These are phyloP conservation scores for Cardamine resedifolia DNA, from an alignment of 345 rosid species.

Conservation along the genomic window DNA sequence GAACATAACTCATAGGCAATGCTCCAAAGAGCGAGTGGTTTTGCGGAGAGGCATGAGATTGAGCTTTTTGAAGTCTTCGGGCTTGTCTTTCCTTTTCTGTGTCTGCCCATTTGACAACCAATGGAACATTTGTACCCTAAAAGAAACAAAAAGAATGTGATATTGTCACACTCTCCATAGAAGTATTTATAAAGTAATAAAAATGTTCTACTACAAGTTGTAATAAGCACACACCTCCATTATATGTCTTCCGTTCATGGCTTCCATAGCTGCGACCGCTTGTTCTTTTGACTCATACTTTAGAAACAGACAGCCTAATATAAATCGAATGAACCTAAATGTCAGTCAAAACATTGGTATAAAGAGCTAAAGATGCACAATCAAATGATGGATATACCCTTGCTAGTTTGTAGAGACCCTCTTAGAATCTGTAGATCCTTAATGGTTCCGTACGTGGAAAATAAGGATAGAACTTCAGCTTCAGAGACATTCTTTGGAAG, in stretches of 20 bases:
- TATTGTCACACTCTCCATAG: not conserved
- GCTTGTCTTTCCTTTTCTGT: slow-evolving; percentile 96
- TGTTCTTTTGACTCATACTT: slow-evolving; percentile 94
- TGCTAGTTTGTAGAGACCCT: slow-evolving; percentile 92
- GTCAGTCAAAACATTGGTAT: not conserved
- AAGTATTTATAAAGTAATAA: not conserved
- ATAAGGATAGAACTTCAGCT: slow-evolving; percentile 67
- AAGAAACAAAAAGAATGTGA: slow-evolving; percentile 33
- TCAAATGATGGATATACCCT: slow-evolving; percentile 46
- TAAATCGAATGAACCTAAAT: not conserved
- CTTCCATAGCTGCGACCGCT: slow-evolving; percentile 86
- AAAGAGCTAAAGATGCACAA: not conserved
- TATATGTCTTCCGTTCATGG: slow-evolving; percentile 82
- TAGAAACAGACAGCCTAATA: slow-evolving; percentile 85
- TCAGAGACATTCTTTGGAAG: slow-evolving; percentile 94
- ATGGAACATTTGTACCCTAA: slow-evolving; percentile 92
- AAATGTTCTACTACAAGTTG: not conserved
- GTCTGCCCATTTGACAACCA: slow-evolving; percentile 99
- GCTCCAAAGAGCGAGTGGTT: slow-evolving; percentile 85
- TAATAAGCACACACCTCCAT: slow-evolving; percentile 76
- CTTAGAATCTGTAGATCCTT: slow-evolving; percentile 88
- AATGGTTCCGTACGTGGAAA: slow-evolving; percentile 74
- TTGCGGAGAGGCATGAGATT: slow-evolving; percentile 61
- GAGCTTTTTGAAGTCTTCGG: slow-evolving; percentile 85
- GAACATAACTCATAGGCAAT: slow-evolving; percentile 80